Evolutionary conservation across 108 stramenopile species (phyloP), one percentile per base, ranked within the genome.

Genomic region (Conticribra guillardii): DNA sequence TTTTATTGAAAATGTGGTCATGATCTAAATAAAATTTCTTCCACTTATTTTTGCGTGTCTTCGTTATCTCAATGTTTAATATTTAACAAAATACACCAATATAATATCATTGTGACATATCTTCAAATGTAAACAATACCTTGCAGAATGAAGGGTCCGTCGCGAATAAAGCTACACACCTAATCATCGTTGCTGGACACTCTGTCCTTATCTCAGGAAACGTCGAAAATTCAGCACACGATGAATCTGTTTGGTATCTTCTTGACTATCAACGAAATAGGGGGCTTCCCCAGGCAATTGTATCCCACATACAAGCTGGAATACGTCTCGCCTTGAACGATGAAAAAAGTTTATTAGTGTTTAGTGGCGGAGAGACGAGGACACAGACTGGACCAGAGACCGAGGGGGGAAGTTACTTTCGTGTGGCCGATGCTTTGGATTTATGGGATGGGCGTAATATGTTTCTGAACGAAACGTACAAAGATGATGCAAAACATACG

Each of bases 341-440:
- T 80, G 83, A 90, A 45, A 46, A 76, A 0, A 69, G 94, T 17
- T 79, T 99, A 45, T 69, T 99, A 22, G 72, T 99, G 0, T 98
- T 99, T 80, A 82, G 82, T 64, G 99, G 98, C 17, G 99, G 99
- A 0, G 88, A 97, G 70, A 99, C 99, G 24, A 47, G 99, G 64
- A 82, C 82, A 7, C 67, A 73, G 29, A 95, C 91, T 23, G 99
- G 97, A 14, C 95, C 95, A 0, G 65, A 85, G 14, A 85, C 87
- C n/a, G 95, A 96, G 80, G 95, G 90, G 44, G 77, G 82, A 27
- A 84, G 83, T 24, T 96, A 96, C 72, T 96, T 85, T 76, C 84
- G 85, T 9, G 90, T 91, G 0, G 90, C 92, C 1, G 95, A 96
- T 70, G 89, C 92, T 4, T 76, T 88, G 67, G 66, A 86, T 22